phyloP scores from a whole-genome alignment of 2,329 filamentous ascomycete species.

The Herpomyces periplanetae region DNA sequence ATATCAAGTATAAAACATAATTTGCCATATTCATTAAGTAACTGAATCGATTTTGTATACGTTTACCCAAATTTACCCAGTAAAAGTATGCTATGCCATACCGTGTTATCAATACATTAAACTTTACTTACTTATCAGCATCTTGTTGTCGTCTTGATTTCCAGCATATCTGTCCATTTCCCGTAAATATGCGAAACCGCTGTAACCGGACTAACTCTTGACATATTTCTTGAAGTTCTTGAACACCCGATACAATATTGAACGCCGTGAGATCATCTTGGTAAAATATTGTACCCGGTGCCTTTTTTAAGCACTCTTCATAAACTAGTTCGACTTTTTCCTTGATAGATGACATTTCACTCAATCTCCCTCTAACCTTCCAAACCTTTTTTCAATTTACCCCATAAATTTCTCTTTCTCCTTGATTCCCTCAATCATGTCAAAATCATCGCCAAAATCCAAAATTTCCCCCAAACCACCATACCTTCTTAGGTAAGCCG shows the following conservation, averaged over 20 bases:
- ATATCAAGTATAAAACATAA: neutral
- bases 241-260: conserved; percentile 7
- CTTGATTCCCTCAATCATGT: too few species aligned
- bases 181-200: conserved; percentile 7
- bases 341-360: too few species aligned
- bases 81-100: neutral
- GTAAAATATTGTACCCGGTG: conserved; percentile 8
- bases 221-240: conserved; percentile 6
- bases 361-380: too few species aligned
- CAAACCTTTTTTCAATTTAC: too few species aligned
- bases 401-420: too few species aligned
- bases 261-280: conserved; percentile 8
- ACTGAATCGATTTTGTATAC: neutral
- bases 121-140: conserved; percentile 10
- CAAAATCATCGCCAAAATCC: too few species aligned
- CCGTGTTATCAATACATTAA: conserved; percentile 23
- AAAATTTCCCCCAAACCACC: too few species aligned
- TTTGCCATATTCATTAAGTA: conserved; percentile 1
- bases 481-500: too few species aligned
- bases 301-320: conserved; percentile 7
- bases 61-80: neutral
- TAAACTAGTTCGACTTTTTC: too few species aligned
- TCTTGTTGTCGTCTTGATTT: conserved; percentile 7
- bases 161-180: conserved; percentile 8
- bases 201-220: conserved; percentile 7